Evolutionary conservation across 2,329 filamentous ascomycete genomes (phyloP), one percentile per base, ranked within the genome.

Genomic region (Laburnicola sp.): DNA sequence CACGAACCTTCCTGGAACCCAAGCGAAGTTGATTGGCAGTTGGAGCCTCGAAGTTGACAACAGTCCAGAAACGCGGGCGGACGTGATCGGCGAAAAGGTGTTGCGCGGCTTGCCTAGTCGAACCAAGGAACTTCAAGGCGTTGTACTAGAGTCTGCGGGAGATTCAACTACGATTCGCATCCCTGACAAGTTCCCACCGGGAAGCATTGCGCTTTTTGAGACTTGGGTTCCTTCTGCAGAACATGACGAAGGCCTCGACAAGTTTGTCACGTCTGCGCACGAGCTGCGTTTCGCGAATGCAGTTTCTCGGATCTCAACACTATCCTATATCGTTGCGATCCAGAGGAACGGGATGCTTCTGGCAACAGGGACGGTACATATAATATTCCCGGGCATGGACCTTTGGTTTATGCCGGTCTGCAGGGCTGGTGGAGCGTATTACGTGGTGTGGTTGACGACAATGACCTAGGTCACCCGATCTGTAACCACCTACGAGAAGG

Each of bases 351-450:
- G 41, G 91, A 94, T 60, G 84, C 83, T 5, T 96, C 88, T 57
- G 82, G 81, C 45, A 90, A 91, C 3, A 81, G 83, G 53, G 90
- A 97, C 69, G 93, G 94, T n/a, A 86, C 86, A 6, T 99, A 97
- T 74, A 83, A 86, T 45, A 87, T 99, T 57, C 94, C 94, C 1
- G 86, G 86, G 1, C 80, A 91, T 66, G 93, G 92, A 2, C 85
- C 88, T 52, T 81, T 97, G 36, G 89, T 97, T 2, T 99, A 97
- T 72, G 93, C 93, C 53, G 94, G 94, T 54, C 80, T 99, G n/a
- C 94, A 99, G 72, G 95, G 95, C 32, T 99, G 94, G 93, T 96
- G 93, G 91, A 97, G 91, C 69, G 79, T 96, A 0, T 77, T 99
- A 36, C 87, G 91, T 62, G 81, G 88, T 50, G 87, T 99, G 55